Conservation (phyloP, 192 early-diverging fungal species). For the Endogone sp. region DNA sequence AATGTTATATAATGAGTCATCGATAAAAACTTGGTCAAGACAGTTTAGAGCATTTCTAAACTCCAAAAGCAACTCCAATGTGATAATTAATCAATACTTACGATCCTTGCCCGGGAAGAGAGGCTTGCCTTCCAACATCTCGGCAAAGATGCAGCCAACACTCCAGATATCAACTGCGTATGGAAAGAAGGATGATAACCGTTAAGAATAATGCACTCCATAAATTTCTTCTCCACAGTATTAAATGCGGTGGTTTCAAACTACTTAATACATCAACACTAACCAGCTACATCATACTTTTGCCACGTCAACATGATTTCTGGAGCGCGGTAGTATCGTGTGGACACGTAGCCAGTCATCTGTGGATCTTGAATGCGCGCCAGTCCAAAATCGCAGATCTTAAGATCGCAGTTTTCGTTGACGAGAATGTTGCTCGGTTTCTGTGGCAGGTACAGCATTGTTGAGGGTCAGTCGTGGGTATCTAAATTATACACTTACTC, state of each 20-base stretch:
- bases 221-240: too few species aligned
- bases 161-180: conserved; percentile 87
- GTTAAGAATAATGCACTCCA: too few species aligned
- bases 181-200: conserved; percentile 2
- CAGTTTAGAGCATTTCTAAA: conserved; percentile 1
- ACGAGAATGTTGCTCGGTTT: conserved; percentile 97
- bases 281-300: conserved; percentile 88
- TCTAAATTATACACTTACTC: neutral
- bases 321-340: conserved; percentile 95
- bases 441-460: conserved; percentile 22
- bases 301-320: conserved; percentile 99
- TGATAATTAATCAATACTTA: conserved; percentile 31
- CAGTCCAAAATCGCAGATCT: conserved; percentile 98
- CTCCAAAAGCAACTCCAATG: neutral
- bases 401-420: conserved; percentile 97
- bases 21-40: conserved; percentile 5
- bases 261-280: neutral
- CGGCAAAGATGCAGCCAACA: conserved; percentile 91
- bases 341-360: conserved; percentile 98
- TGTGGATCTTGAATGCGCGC: conserved; percentile 92
- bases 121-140: conserved; percentile 95
- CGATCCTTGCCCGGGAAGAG: conserved; percentile 94
- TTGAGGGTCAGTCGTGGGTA: neutral
- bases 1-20: neutral
- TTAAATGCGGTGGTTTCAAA: neutral